Conservation (phyloP, 2,329 filamentous ascomycete genomes). For the Paecilomyces dactylethromorphus region DNA sequence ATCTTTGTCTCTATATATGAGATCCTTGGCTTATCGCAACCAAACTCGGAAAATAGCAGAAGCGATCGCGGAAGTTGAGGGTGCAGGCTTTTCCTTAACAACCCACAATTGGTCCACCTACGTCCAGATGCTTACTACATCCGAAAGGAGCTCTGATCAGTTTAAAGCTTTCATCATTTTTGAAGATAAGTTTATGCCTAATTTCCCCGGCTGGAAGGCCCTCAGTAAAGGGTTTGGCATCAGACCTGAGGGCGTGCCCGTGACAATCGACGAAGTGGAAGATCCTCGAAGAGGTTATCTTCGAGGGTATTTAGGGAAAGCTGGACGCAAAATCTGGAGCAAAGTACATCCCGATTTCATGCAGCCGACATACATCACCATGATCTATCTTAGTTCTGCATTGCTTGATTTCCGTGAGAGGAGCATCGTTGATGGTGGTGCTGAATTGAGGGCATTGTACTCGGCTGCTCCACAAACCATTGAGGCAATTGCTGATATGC, state of each 20-base stretch:
- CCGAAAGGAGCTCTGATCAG: slow-evolving; percentile 50
- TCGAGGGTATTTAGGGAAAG: slow-evolving; percentile 23
- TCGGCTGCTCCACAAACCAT: slow-evolving; percentile 29
- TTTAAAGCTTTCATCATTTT: slow-evolving; percentile 61
- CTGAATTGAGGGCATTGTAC: slow-evolving; percentile 21
- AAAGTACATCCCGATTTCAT: slow-evolving; percentile 33
- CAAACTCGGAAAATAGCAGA: slow-evolving; percentile 46
- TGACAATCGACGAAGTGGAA: slow-evolving; percentile 26
- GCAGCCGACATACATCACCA: slow-evolving; percentile 38
- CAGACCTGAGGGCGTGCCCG: slow-evolving; percentile 21
- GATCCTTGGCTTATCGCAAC: slow-evolving; percentile 47
- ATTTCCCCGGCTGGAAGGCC: slow-evolving; percentile 66
- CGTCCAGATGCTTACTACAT: slow-evolving; percentile 59
- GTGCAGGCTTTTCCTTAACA: slow-evolving; percentile 66
- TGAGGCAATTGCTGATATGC: slow-evolving; percentile 29
- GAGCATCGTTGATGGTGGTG: slow-evolving; percentile 26
- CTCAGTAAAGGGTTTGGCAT: slow-evolving; percentile 27
- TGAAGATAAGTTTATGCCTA: slow-evolving; percentile 70
- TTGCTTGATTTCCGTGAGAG: slow-evolving; percentile 29
- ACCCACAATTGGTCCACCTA: slow-evolving; percentile 75
- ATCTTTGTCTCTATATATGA: slow-evolving; percentile 47
- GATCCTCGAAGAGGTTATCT: slow-evolving; percentile 13
- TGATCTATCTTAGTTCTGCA: slow-evolving; percentile 37
- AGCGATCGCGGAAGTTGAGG: slow-evolving; percentile 51
- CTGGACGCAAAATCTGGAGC: slow-evolving; percentile 25